phyloP scores from a whole-genome alignment of 2,329 filamentous ascomycete species.

The Neoscytalidium dimidiatum region DNA sequence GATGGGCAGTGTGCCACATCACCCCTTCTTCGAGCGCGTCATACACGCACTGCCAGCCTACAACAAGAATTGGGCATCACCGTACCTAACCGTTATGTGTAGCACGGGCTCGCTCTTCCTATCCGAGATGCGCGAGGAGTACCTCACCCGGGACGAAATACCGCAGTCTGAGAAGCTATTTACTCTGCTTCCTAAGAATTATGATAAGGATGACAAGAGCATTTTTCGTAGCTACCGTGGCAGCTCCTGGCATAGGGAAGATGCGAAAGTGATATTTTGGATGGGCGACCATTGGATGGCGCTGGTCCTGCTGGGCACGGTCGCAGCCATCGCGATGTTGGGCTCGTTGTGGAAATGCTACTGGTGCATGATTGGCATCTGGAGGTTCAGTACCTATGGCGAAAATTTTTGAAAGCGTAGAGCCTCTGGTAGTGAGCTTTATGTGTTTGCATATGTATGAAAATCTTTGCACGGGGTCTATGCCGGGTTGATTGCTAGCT shows the following conservation, averaged over 20 bases:
- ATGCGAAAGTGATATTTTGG: conserved; percentile 33
- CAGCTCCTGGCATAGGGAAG: conserved; percentile 34
- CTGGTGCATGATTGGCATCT: background rate
- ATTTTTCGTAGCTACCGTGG: conserved; percentile 36
- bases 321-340: background rate
- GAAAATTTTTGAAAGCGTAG: too few species aligned
- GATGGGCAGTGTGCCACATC: conserved; percentile 26
- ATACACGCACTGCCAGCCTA: conserved; percentile 20
- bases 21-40: conserved; percentile 29
- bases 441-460: too few species aligned
- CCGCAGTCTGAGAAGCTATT: conserved; percentile 15
- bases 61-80: conserved; percentile 27
- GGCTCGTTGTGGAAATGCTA: background rate
- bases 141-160: conserved; percentile 20
- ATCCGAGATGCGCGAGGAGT: conserved; percentile 28
- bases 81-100: conserved; percentile 34
- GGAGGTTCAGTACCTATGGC: too few species aligned
- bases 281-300: conserved; percentile 19
- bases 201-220: conserved; percentile 32
- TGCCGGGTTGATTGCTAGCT: too few species aligned
- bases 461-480: too few species aligned
- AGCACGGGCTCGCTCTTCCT: conserved; percentile 33
- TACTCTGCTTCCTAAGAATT: conserved; percentile 29
- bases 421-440: too few species aligned
- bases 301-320: background rate